phyloP scores from a whole-genome alignment of 2,329 filamentous ascomycete species.

The Aspergillus jensenii region DNA sequence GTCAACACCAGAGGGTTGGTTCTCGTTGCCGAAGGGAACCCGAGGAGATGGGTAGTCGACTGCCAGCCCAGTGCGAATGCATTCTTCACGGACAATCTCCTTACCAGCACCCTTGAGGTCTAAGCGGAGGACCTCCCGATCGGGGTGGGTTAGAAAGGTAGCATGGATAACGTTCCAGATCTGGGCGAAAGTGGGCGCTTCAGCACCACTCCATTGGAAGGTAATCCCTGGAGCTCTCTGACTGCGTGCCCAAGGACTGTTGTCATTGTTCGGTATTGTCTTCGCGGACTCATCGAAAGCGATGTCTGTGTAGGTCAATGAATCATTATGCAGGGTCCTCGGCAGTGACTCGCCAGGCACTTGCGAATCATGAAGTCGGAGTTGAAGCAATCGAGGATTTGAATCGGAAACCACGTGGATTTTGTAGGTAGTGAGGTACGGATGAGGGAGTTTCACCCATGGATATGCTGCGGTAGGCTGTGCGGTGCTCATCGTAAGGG shows the following conservation, averaged over 20 bases:
- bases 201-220: conserved; percentile 32
- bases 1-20: conserved; percentile 24
- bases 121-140: conserved; percentile 37
- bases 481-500: conserved; percentile 1
- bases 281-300: conserved; percentile 23
- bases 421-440: conserved; percentile 46
- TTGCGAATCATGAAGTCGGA: conserved; percentile 36
- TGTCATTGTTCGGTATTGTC: conserved; percentile 32
- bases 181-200: conserved; percentile 34
- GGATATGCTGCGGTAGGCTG: conserved; percentile 25
- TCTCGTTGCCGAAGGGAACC: conserved; percentile 21
- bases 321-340: conserved; percentile 40
- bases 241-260: conserved; percentile 40
- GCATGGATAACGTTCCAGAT: conserved; percentile 43
- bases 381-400: conserved; percentile 26
- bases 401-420: conserved; percentile 32
- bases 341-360: conserved; percentile 31
- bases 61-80: conserved; percentile 35
- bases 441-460: conserved; percentile 48
- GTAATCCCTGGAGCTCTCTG: conserved; percentile 30
- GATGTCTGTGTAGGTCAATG: conserved; percentile 40
- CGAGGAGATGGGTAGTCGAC: conserved; percentile 24
- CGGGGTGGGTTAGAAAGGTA: conserved; percentile 29
- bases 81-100: conserved; percentile 44
- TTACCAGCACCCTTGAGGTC: conserved; percentile 30